These are phyloP conservation scores for Monosporascus sp. DNA, from an alignment of 2,329 filamentous ascomycete genomes.

Conservation along the genomic window DNA sequence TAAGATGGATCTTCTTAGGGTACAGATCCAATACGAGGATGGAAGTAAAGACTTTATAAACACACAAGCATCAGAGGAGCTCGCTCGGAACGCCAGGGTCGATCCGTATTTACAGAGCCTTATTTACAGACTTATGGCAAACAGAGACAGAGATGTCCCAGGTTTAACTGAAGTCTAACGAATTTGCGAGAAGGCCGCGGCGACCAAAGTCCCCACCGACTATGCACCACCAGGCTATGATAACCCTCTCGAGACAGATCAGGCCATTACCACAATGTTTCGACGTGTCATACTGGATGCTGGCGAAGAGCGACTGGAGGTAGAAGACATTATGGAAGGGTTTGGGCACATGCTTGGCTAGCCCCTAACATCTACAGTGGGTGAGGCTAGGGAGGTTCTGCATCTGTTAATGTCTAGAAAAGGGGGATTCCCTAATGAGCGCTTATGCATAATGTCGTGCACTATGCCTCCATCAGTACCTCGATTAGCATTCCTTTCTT, in stretches of 20 bases:
- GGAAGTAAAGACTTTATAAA: too few species aligned
- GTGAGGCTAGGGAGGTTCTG: too few species aligned
- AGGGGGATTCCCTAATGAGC: too few species aligned
- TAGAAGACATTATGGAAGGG: too few species aligned
- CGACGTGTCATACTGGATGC: not conserved
- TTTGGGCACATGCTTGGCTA: too few species aligned
- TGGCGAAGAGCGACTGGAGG: too few species aligned
- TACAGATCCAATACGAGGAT: not conserved
- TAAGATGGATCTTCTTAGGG: not conserved
- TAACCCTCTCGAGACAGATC: not conserved
- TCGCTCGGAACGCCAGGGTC: not conserved
- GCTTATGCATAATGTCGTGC: too few species aligned
- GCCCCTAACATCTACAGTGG: too few species aligned
- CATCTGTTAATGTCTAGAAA: too few species aligned
- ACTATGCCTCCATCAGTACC: constrained; percentile 12
- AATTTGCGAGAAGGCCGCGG: not conserved
- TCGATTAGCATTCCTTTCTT: constrained; percentile 19
- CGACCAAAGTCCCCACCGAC: not conserved
- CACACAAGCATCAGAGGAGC: too few species aligned
- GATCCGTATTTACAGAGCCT: not conserved
- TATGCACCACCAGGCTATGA: not conserved
- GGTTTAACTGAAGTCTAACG: not conserved
- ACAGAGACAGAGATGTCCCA: not conserved
- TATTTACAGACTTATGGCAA: not conserved
- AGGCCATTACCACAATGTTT: not conserved